Conservation (phyloP, 2,329 filamentous ascomycete genomes). For the Pyricularia pennisetigena region DNA sequence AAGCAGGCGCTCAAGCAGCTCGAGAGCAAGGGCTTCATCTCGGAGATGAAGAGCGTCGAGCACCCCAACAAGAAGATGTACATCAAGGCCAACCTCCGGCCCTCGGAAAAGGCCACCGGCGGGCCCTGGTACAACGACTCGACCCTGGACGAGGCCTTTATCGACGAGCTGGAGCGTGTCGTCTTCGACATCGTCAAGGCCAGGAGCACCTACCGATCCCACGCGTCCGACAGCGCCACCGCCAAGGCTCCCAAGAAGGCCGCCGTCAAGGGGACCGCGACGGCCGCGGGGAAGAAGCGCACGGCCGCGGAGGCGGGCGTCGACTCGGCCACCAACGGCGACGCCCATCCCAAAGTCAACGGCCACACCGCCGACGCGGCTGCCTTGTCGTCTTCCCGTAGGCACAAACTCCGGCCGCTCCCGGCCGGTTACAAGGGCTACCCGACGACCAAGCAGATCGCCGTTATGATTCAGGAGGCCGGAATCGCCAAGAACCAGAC, state of each 20-base stretch:
- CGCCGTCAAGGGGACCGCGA: constrained; percentile 37
- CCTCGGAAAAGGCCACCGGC: constrained; percentile 83
- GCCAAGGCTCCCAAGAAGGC: constrained; percentile 41
- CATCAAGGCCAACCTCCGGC: constrained; percentile 77
- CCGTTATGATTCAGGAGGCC: constrained; percentile 58
- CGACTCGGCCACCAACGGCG: constrained; percentile 5
- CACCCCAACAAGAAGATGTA: constrained; percentile 90
- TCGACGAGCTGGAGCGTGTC: constrained; percentile 63
- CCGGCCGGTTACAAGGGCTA: constrained; percentile 66
- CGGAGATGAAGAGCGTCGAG: constrained; percentile 85
- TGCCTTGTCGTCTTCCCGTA: constrained; percentile 12
- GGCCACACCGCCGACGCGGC: constrained; percentile 14
- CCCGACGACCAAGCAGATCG: constrained; percentile 71
- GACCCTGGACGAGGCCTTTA: constrained; percentile 80
- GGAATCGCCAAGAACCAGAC: constrained; percentile 65
- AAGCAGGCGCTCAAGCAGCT: constrained; percentile 77
- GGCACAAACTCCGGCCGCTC: constrained; percentile 35
- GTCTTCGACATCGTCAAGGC: constrained; percentile 65
- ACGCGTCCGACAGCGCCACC: constrained; percentile 14
- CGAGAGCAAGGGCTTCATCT: constrained; percentile 72
- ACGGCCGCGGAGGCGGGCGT: constrained; percentile 10
- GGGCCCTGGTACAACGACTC: constrained; percentile 93
- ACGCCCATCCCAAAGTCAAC: constrained; percentile 11
- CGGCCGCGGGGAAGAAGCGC: constrained; percentile 18
- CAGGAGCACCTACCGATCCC: constrained; percentile 56